Conservation (phyloP, 805 yeast genomes). For the Nakazawaea populi region DNA sequence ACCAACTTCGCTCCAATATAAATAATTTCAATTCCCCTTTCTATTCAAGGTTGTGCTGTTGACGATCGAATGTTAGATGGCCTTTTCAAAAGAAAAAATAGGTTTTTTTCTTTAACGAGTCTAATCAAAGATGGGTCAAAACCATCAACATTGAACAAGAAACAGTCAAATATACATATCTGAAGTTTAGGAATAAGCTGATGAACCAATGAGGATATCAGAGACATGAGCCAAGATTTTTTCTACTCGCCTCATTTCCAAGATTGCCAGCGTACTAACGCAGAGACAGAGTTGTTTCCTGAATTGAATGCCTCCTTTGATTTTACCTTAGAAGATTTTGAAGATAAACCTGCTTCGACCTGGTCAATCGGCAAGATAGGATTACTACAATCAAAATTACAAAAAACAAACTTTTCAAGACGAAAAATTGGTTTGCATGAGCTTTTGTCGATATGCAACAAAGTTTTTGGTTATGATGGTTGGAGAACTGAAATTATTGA, state of each 20-base stretch:
- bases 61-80: too few species aligned
- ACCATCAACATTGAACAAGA: neutral
- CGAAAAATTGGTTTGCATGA: conserved; percentile 13
- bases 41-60: too few species aligned
- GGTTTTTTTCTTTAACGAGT: too few species aligned
- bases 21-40: too few species aligned
- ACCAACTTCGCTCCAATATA: too few species aligned
- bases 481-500: conserved; percentile 38
- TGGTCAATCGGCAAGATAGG: conserved; percentile 9
- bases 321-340: conserved; percentile 3
- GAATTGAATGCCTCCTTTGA: conserved; percentile 4
- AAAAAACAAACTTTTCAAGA: neutral
- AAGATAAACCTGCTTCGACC: conserved; percentile 6
- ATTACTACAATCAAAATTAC: conserved; percentile 1
- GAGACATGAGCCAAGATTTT: neutral
- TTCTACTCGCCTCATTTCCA: conserved; percentile 6
- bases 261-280: neutral
- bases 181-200: too few species aligned
- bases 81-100: too few species aligned
- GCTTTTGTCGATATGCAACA: conserved; percentile 35
- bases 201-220: neutral
- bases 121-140: neutral
- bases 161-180: neutral
- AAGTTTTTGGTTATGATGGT: conserved; percentile 44
- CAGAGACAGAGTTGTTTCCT: conserved; percentile 1